Base-by-base conservation (phyloP, 2,329 filamentous ascomycete genomes). In the Eutypa lata region DNA sequence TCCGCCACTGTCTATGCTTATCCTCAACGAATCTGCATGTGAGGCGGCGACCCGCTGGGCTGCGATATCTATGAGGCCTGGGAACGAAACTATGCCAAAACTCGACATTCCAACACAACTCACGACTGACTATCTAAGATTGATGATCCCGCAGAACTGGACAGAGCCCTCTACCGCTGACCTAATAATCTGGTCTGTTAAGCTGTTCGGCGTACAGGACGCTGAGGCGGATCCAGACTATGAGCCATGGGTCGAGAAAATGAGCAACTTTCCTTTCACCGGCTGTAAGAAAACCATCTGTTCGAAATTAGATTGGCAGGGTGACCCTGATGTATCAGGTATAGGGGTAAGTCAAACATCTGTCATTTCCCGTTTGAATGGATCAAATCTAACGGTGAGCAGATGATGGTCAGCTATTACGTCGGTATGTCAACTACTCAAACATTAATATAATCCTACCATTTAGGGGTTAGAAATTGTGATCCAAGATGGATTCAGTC, bases 251-350 rank as follows among this genome's bases (percentile, higher is more conserved):
- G 10, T 24, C 22, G 26, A 45, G 2, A 16, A 11, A 10, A 7
- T n/a, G 19, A 21, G 14, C n/a, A 10, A 28, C 4, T 3, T 18
- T 18, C 42, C 42, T 3, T 24, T 44, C 13, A 45, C 6, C 16
- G 3, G 22, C 8, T 45, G 42, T 18, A 13, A n/a, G 13, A 4
- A 26, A 11, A 1, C 13, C 7, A 45, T 61, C 16, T 62, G 59
- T 50, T 40, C 49, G 46, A 50, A 50, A 6, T 47, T 62, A 6
- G 45, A 50, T 48, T 62, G 57, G 52, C 33, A 37, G 4, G 60
- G 61, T 28, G 58, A 63, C n/a, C 26, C 51, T 7, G 61, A 63
- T 37, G 48, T 60, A 16, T 57, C 57, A 8, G 60, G 60, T 4
- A 50, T 55, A 48, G 60, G 58, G 16, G 47, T 54, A 37, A 26